Base-by-base conservation (phyloP, 805 yeast species). In the Yarrowia porcina region DNA sequence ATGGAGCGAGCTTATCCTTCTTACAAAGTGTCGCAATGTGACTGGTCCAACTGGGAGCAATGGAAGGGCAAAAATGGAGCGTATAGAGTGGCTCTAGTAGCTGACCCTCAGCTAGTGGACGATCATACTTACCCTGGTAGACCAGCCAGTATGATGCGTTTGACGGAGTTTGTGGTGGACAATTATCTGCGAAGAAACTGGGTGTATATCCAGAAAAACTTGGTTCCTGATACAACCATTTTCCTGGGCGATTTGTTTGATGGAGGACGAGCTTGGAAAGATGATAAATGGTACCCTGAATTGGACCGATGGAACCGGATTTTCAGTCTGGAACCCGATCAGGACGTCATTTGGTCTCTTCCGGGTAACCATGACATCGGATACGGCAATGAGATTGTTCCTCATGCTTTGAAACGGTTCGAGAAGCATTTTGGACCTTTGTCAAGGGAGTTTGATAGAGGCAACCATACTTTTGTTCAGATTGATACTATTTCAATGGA, bases 301-400 rank as follows among this genome's bases (percentile, higher is more conserved):
- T 86, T 80, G 69, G 69, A 73, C 20, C 76, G 99, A 60, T 94
- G 88, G 73, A 80, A 83, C 66, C 66, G 72, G 1, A 82, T 94
- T 4, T 93, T 89, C 73, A 86, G 88, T 7, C 75, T 77, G 64
- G 79, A 79, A 63, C 75, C 80, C n/a, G 74, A 78, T 61, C 76
- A 82, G 57, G 71, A 72, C 44, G 77, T 80, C 2, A 67, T 78
- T 18, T 72, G 76, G 77, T 75, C 79, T n/a, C 68, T 82, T 32
- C 97, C 97, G 0, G 99, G 99, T 1, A 94, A 94, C 71, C 99
- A 94, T 72, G 99, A 94, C 72, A 90, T 96, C 66, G 99, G 99
- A 0, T 93, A 88, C 75, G 97, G 94, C 28, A 83, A 85, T 64
- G 83, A 85, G 0, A 83, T 94, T 15, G 78, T 83, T 17, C 78